Percentiles rank a stretch among this genome's conserved stretches.
These are phyloP conservation scores for Chlamydomonas asymmetrica DNA, from an alignment of 139 green algal genomes.

Conservation along the genomic window DNA sequence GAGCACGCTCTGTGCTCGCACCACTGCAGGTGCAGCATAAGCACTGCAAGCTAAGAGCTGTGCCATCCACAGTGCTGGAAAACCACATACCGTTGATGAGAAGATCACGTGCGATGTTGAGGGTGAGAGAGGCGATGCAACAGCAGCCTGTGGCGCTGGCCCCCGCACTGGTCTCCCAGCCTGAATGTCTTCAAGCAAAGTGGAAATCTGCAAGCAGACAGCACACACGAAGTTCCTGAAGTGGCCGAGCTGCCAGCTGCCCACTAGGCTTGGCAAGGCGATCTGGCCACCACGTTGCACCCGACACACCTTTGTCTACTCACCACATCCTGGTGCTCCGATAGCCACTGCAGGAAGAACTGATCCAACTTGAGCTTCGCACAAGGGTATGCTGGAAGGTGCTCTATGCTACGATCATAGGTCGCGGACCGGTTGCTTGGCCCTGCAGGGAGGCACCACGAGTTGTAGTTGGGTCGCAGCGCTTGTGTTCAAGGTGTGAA, in stretches of 20 bases:
- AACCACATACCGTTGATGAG: slow-evolving; percentile 45
- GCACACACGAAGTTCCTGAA: too few relatives aligned
- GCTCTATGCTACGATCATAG: slow-evolving; percentile 36
- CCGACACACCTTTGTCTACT: slow-evolving; percentile 10
- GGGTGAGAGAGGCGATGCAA: slow-evolving; percentile 54
- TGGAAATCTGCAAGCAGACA: slow-evolving; percentile 60
- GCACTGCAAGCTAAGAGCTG: too few relatives aligned
- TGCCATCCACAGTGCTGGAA: too few relatives aligned
- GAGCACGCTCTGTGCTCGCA: too few relatives aligned
- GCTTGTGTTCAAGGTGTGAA: too few relatives aligned
- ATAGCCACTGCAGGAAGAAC: slow-evolving; percentile 97
- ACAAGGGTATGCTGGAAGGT: slow-evolving; percentile 56
- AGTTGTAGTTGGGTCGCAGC: too few relatives aligned
- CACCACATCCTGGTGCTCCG: slow-evolving; percentile 89
- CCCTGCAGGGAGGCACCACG: too few relatives aligned
- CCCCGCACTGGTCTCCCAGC: slow-evolving; percentile 60
- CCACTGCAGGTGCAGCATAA: too few relatives aligned
- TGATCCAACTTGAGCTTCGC: slow-evolving; percentile 95
- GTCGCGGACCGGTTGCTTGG: too few relatives aligned
- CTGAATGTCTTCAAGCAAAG: slow-evolving; percentile 86
- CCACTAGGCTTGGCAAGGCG: not conserved
- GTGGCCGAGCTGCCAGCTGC: not conserved
- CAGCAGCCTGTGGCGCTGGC: slow-evolving; percentile 24
- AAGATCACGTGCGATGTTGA: slow-evolving; percentile 59
- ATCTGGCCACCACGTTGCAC: too few relatives aligned